Conservation (phyloP, 345 rosid genomes). For the Sonneratia alba region DNA sequence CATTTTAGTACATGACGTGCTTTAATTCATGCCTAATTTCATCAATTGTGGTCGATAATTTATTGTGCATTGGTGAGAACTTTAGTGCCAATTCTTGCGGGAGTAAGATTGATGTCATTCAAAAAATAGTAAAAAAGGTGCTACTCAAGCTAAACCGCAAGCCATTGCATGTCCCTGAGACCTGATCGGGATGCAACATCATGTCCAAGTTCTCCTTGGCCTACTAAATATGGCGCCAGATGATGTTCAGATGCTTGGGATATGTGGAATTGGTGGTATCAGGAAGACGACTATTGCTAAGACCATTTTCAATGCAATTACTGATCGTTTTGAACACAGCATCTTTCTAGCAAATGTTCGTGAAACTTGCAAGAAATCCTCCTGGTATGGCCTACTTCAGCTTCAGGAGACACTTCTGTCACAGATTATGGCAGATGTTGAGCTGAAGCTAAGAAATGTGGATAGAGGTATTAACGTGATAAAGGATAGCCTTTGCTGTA, state of each 20-base stretch:
- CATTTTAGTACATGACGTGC: too few species aligned
- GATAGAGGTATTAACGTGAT: background rate
- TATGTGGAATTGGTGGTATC: conserved; percentile 11
- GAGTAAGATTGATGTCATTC: conserved; percentile 1
- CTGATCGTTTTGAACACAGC: conserved; percentile 17
- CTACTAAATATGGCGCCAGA: background rate
- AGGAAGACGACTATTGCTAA: conserved; percentile 21
- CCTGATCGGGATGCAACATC: conserved; percentile 8
- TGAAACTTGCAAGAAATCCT: conserved; percentile 7
- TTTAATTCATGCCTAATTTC: too few species aligned
- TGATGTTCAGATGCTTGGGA: conserved; percentile 7
- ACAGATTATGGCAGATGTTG: background rate
- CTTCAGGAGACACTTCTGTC: conserved; percentile 16
- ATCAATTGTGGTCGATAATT: too few species aligned
- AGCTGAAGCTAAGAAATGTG: background rate
- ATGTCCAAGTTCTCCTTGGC: background rate
- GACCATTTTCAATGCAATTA: conserved; percentile 14
- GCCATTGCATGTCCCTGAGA: conserved; percentile 2
- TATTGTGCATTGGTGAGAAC: too few species aligned
- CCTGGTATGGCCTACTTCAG: background rate
- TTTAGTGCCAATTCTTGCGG: background rate
- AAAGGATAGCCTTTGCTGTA: background rate
- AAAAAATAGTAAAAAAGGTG: background rate
- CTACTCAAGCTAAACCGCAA: background rate
- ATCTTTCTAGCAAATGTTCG: conserved; percentile 27